These are phyloP conservation scores for Diddensiella santjacobensis DNA, from an alignment of 805 yeast genomes.

Conservation along the genomic window DNA sequence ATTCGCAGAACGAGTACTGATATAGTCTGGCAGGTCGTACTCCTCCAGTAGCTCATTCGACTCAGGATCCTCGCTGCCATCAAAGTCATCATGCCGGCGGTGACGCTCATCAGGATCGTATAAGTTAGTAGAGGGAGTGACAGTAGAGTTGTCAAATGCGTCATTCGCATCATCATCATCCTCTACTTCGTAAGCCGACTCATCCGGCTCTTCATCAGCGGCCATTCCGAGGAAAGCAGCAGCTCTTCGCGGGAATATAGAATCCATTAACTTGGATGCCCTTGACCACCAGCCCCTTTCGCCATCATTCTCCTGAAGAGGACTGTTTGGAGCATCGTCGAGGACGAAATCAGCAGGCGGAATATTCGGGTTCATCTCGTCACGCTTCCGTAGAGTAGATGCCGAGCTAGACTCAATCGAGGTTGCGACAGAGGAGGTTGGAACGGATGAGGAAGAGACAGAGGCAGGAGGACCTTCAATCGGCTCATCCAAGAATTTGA, in stretches of 20 bases:
- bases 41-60: neutral
- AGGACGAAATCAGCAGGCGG: neutral
- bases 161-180: neutral
- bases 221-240: neutral
- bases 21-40: neutral
- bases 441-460: neutral
- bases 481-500: neutral
- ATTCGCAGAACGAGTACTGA: no score
- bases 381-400: neutral
- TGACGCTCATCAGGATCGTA: neutral
- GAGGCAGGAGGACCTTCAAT: neutral
- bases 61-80: neutral
- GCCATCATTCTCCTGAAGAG: neutral
- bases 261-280: neutral
- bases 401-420: neutral
- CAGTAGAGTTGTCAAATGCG: no score
- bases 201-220: neutral
- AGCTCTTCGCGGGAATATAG: neutral
- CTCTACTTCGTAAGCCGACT: neutral
- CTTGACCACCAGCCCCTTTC: conserved; percentile 1
- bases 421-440: neutral
- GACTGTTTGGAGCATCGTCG: neutral
- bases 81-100: neutral
- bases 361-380: neutral
- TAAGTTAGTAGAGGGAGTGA: no score